phyloP scores from a whole-genome alignment of 179 eudicot species.

The Beta lomatogona region DNA sequence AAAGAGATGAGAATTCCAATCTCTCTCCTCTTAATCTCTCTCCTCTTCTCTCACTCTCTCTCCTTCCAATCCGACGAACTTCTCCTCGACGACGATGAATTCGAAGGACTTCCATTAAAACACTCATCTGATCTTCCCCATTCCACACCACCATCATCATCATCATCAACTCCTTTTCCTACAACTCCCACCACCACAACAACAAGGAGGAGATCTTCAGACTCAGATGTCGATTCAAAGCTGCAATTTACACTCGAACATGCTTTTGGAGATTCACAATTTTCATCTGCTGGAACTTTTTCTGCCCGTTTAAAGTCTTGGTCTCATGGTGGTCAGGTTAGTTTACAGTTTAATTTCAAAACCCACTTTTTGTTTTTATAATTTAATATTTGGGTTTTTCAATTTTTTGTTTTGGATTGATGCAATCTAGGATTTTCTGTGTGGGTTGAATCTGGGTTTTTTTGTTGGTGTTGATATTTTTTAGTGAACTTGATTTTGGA shows the following conservation, averaged over 20 bases:
- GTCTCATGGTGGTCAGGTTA: constrained; percentile 84
- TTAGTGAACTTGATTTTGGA: constrained; percentile 1
- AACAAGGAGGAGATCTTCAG: constrained; percentile 52
- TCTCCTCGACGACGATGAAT: constrained; percentile 79
- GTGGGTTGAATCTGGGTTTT: constrained; percentile 9
- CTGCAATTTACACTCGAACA: constrained; percentile 77
- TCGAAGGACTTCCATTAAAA: constrained; percentile 19
- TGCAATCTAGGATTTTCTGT: background rate
- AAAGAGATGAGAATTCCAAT: constrained; percentile 20
- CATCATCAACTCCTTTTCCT: background rate
- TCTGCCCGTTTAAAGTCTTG: constrained; percentile 75
- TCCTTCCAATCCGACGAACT: constrained; percentile 94
- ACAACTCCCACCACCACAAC: constrained; percentile 11
- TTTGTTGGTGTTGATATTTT: background rate
- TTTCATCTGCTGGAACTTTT: constrained; percentile 76
- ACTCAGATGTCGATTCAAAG: constrained; percentile 73
- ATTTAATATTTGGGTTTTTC: background rate
- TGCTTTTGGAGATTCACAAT: constrained; percentile 80
- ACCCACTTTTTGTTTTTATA: background rate
- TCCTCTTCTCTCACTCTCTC: constrained; percentile 35
- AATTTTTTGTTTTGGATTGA: background rate
- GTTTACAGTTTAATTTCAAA: background rate
- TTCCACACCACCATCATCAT: constrained; percentile 13
- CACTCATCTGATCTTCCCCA: constrained; percentile 3
- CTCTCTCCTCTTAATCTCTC: constrained; percentile 16